These are phyloP conservation scores for Russula olivacea DNA, from an alignment of 768 basidiomycete genomes.

Conservation along the genomic window DNA sequence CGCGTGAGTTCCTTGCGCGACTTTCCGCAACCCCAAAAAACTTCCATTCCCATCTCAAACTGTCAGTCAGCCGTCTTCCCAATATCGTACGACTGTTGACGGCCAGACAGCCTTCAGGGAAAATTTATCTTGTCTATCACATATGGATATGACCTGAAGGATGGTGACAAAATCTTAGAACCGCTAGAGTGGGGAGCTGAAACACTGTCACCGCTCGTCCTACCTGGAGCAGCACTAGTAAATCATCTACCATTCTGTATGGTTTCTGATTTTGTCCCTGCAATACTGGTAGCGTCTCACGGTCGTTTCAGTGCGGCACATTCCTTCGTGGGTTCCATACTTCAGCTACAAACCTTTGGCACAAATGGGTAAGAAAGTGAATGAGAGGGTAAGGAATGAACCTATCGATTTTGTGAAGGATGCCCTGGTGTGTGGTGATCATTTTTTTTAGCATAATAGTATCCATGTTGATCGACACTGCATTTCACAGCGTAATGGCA, in stretches of 20 bases:
- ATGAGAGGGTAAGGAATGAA: not conserved
- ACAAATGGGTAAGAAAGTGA: not conserved
- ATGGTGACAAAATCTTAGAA: not conserved
- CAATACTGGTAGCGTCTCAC: not conserved
- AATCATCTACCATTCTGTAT: constrained; percentile 13
- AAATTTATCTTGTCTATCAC: constrained; percentile 10
- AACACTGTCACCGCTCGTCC: not conserved
- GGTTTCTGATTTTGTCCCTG: not conserved
- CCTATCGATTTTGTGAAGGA: constrained; percentile 8
- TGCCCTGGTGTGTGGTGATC: not conserved
- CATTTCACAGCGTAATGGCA: constrained; percentile 1
- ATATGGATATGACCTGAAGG: constrained; percentile 13
- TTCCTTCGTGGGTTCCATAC: constrained; percentile 17
- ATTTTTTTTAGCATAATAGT: not conserved
- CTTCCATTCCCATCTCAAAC: not conserved
- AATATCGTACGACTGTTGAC: not conserved
- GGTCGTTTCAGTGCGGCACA: constrained; percentile 5
- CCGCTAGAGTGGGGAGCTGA: not conserved
- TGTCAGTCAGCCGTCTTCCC: not conserved
- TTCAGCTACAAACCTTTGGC: constrained; percentile 6
- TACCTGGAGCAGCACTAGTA: constrained; percentile 10
- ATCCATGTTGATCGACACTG: not conserved
- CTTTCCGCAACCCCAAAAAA: constrained; percentile 1
- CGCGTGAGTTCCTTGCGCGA: not conserved
- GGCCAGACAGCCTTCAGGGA: constrained; percentile 4